Percentiles rank a stretch among this genome's conserved stretches.
Conservation (phyloP, 1,284 basidiomycete genomes). For the Tremellales sp. region DNA sequence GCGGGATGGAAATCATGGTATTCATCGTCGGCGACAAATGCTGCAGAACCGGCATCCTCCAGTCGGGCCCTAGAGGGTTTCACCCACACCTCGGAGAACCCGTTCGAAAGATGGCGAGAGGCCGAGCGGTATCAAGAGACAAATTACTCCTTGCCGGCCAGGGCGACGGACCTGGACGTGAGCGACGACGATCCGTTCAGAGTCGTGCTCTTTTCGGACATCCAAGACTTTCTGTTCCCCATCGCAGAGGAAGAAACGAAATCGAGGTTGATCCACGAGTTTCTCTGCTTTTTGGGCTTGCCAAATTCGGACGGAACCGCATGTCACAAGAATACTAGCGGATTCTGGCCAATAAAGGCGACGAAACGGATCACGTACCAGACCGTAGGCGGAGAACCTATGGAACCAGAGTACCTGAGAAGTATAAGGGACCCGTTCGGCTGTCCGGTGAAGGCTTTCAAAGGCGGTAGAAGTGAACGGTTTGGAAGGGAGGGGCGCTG, state of each 20-base stretch:
- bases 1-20: slow-evolving; percentile 45
- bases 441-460: slow-evolving; percentile 37
- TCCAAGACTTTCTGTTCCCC: slow-evolving; percentile 64
- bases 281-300: slow-evolving; percentile 72
- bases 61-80: no score
- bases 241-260: slow-evolving; percentile 57
- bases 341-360: slow-evolving; percentile 28
- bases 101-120: slow-evolving; percentile 63
- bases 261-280: slow-evolving; percentile 65
- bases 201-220: slow-evolving; percentile 73
- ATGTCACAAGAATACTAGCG: slow-evolving; percentile 41
- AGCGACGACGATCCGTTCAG: slow-evolving; percentile 70
- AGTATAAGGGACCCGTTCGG: slow-evolving; percentile 23
- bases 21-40: background rate
- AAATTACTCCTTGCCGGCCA: slow-evolving; percentile 54
- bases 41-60: background rate
- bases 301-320: slow-evolving; percentile 43
- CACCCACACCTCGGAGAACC: slow-evolving; percentile 5
- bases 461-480: slow-evolving; percentile 21
- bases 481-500: slow-evolving; percentile 27
- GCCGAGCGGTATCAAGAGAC: slow-evolving; percentile 58
- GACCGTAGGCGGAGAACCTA: slow-evolving; percentile 46
- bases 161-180: slow-evolving; percentile 56
- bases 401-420: slow-evolving; percentile 40
- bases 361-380: slow-evolving; percentile 29